Conservation (phyloP, 441 rosid genomes). For the Metrosideros polymorpha region DNA sequence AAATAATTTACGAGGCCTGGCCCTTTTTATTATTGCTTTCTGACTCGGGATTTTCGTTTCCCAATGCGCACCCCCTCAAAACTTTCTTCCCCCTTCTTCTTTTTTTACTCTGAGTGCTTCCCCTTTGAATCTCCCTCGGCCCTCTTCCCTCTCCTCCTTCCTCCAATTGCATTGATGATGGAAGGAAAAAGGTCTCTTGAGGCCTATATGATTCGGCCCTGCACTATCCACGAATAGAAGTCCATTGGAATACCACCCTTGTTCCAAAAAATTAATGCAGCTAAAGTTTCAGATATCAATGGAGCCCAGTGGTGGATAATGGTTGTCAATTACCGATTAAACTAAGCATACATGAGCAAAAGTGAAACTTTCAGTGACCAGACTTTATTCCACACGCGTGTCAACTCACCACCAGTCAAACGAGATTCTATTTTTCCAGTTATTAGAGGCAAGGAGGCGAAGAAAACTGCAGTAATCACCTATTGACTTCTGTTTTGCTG, state of each 20-base stretch:
- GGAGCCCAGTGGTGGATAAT: not conserved
- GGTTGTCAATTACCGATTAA: not conserved
- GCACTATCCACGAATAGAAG: not conserved
- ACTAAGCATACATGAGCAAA: not conserved
- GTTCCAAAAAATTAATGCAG: not conserved
- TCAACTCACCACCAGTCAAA: not conserved
- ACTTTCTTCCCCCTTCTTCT: not conserved
- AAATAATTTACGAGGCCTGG: not conserved
- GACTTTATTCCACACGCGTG: not conserved
- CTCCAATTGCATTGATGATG: not conserved
- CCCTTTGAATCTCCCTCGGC: not conserved
- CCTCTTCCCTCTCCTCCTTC: not conserved
- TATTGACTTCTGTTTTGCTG: not conserved
- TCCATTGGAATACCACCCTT: not conserved
- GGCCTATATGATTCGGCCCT: not conserved
- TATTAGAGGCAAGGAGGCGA: not conserved
- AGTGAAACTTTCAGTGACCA: not conserved
- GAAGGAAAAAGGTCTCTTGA: not conserved
- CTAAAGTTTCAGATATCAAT: not conserved
- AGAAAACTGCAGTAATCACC: not conserved
- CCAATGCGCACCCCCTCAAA: slow-evolving; percentile 30
- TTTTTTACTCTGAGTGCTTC: not conserved
- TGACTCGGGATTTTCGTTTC: slow-evolving; percentile 75
- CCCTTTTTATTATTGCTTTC: slow-evolving; percentile 32
- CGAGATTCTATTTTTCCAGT: not conserved